Base-by-base conservation (phyloP, 345 rosid species). In the Murraya paniculata region DNA sequence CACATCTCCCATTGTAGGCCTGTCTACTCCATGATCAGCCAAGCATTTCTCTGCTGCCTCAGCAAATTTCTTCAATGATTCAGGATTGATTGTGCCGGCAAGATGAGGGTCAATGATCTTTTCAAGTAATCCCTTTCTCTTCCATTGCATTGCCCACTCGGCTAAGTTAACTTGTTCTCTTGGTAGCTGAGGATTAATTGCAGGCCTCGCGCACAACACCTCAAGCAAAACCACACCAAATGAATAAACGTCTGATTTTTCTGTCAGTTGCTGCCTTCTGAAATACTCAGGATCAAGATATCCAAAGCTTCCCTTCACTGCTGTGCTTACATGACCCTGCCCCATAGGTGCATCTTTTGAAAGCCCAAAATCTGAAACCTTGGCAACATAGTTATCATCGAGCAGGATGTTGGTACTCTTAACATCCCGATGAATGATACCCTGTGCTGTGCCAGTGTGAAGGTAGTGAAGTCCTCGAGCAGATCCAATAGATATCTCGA, bases 391-490 rank as follows among this genome's bases (percentile, higher is more conserved):
- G 58, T 87, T 85, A 45, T 91, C 93, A 4, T 92, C 97, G 2
- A 93, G 95, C 71, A 93, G 77, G 71, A 93, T 93, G 75, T 93
- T 93, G 38, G 97, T 93, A 28, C 91, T 90, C 84, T 93, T 93
- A 22, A 93, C 97, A 72, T 93, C 97, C 3, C 97, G 91, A 76
- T 93, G 97, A 74, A 93, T 93, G 78, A 93, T 93, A 45, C 97
- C 97, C 77, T 93, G 97, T 39, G 97, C 93, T n/a, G 97, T 91
- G 21, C 97, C 97, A 0, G 97, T 92, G 82, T 92, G 97, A 45
- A 92, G 80, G 82, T 92, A 92, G 77, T 92, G 97, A 77, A 91
- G 90, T 61, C 97, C 97, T 0, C 95, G 90, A 21, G 97, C 97
- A 13, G 97, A 77, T 11, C 97, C 97, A 27, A 92, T 92, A 78